Base-by-base conservation (phyloP, 2,329 filamentous ascomycete species). In the Fusarium papillatum region DNA sequence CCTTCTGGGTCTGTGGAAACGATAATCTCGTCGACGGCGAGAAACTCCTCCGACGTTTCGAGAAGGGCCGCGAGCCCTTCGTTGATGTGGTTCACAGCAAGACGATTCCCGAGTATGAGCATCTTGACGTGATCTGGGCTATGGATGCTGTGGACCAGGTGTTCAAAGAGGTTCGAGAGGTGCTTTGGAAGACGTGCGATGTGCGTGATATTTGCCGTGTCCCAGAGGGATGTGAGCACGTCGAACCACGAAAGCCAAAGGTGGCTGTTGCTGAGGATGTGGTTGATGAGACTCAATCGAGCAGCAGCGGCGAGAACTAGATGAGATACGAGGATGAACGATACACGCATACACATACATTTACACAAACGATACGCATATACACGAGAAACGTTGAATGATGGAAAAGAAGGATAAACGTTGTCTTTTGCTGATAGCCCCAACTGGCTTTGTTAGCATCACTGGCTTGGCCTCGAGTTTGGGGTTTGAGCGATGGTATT, bases 41-140 rank as follows among this genome's bases (percentile, higher is more conserved):
- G 22, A 91, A 92, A 66, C 87, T 98, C 11, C 86, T 98, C 4
- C 88, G 90, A 24, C 89, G 96, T 2, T 94, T 98, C 75, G 90
- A 94, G 78, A 89, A 90, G 50, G 94, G 94, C 0, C 88, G 94
- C 31, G 96, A 98, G 83, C 96, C 96, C 2, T 88, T 95, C 80
- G 95, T 97, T 11, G 87, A 90, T 46, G 86, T 98, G 7, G 94
- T 98, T 7, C 94, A 98, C 84, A 90, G 90, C 74, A 97, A 95
- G 81, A 87, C 97, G 26, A 94, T 98, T 53, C 92, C 95, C 4
- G 95, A 93, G 59, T 98, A 98, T 82, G 96, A 98, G 85, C 96
- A 98, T 84, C 88, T 98, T 7, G 96, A 98, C 84, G 95, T 98
- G 2, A 92, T 98, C 43, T 98, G 96, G 96, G 95, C 96, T 0